Conservation (phyloP, 2,329 filamentous ascomycete species). For the Hymenoscyphus scutula region DNA sequence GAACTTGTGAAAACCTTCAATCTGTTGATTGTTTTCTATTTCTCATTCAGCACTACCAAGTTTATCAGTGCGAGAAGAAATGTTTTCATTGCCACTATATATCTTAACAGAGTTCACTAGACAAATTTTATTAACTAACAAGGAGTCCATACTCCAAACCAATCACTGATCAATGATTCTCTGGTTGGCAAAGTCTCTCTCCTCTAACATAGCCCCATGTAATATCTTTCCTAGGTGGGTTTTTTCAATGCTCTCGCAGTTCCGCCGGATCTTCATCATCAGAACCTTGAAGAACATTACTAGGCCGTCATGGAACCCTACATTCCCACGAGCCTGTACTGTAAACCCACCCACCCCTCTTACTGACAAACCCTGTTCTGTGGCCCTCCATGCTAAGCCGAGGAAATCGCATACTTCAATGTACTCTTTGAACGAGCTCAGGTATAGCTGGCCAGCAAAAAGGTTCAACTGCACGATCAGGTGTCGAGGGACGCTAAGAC, state of each 20-base stretch:
- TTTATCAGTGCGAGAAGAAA: neutral
- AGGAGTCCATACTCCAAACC: neutral
- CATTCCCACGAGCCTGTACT: slow-evolving; percentile 19
- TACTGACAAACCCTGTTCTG: slow-evolving; percentile 17
- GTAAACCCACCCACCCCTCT: slow-evolving; percentile 6
- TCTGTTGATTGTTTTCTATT: neutral
- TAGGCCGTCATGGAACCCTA: slow-evolving; percentile 39
- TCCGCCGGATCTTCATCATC: slow-evolving; percentile 35
- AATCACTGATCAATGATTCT: neutral
- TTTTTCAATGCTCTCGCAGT: slow-evolving; percentile 40
- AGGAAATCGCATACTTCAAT: slow-evolving; percentile 48
- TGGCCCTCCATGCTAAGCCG: slow-evolving; percentile 41
- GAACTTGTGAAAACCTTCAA: neutral
- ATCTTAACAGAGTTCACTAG: neutral
- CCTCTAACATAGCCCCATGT: slow-evolving; percentile 35
- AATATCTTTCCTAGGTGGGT: slow-evolving; percentile 46
- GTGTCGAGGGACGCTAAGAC: slow-evolving; percentile 21
- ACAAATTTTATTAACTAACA: neutral
- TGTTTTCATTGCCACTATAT: neutral
- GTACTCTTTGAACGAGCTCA: slow-evolving; percentile 54
- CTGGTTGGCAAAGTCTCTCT: slow-evolving; percentile 8
- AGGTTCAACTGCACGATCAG: slow-evolving; percentile 53
- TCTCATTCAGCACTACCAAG: neutral
- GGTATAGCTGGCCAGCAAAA: slow-evolving; percentile 66
- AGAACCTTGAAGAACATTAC: slow-evolving; percentile 42